A percentile compares a stretch with the other conserved stretches of the same genome.
These are phyloP conservation scores for Asclepias syriaca DNA, from an alignment of 257 asterid genomes.

Conservation along the genomic window DNA sequence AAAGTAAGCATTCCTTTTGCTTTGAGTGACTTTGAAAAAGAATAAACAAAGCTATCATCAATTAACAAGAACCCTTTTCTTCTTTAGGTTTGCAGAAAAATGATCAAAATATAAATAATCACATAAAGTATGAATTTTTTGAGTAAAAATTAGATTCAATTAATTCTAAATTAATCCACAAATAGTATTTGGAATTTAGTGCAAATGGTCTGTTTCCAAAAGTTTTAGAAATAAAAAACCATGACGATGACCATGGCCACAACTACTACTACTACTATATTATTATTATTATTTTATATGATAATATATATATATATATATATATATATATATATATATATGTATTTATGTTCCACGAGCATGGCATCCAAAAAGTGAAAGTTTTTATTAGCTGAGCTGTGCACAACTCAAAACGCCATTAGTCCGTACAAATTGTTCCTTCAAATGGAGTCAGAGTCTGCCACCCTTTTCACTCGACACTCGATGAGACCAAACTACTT, in stretches of 20 bases:
- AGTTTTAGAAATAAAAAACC: not conserved
- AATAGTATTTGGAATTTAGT: not conserved
- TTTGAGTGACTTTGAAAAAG: conserved; percentile 6
- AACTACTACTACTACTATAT: not conserved
- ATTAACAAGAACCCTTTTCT: not conserved
- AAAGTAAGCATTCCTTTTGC: conserved; percentile 1
- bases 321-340: too few relatives aligned
- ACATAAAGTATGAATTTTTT: too few relatives aligned
- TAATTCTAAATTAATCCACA: not conserved
- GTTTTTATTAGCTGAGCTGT: conserved; percentile 1
- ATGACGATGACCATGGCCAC: not conserved
- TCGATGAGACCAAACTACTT: conserved; percentile 3
- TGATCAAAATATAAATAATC: too few relatives aligned
- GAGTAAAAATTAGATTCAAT: too few relatives aligned
- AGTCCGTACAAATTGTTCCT: not conserved
- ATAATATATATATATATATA: too few relatives aligned
- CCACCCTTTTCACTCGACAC: conserved; percentile 6
- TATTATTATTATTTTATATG: too few relatives aligned
- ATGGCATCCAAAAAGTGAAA: conserved; percentile 1
- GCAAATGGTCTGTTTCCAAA: not conserved
- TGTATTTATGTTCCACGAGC: not conserved
- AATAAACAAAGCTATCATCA: not conserved
- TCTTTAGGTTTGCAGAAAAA: not conserved
- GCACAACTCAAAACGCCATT: conserved; percentile 4
- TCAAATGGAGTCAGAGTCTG: not conserved